Evolutionary conservation across 2,329 filamentous ascomycete species (phyloP), one percentile per base, ranked within the genome.

Genomic region (Xylaria sp.): DNA sequence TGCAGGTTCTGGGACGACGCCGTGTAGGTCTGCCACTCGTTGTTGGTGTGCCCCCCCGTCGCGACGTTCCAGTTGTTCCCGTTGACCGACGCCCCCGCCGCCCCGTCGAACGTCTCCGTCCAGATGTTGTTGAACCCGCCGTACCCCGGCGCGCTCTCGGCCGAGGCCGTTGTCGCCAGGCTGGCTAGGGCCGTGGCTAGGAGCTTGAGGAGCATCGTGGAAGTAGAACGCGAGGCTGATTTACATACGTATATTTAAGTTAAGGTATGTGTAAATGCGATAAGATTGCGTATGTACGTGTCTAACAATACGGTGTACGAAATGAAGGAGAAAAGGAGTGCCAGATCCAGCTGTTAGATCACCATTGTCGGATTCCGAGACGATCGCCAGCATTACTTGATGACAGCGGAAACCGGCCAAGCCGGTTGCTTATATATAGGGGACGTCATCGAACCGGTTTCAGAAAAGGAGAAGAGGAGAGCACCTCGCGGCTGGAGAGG

Each of bases 21-120:
- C 37, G 73, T 74, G 70, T 83, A 83, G 3, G 69, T 69, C 66
- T 83, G 73, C 44, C 73, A 65, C 67, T 83, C 79, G 61, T 74
- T 71, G 71, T 83, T 82, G 63, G 75, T 72, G 54, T 74, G 66
- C n/a, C 78, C 66, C 17, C 71, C 66, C 29, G 73, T 71, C 50
- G 78, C 71, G 60, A 76, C 72, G 66, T 78, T 76, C 80, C 80
- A 83, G 54, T 67, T 73, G 40, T 63, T 57, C 4, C 60, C 20
- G 65, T 76, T 72, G 40, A 75, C 72, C 8, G 66, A 49, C 13
- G 65, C 60, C 5, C 76, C 78, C 13, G 72, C 66, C 7, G 68
- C 50, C 9, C 78, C 78, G 19, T 61, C 26, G 57, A 82, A 82
- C 18, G 61, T 69, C 18, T 81, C 79, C 40, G 72, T 63, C 77